phyloP scores from a whole-genome alignment of 768 basidiomycete species.

The Boletus bicolor region DNA sequence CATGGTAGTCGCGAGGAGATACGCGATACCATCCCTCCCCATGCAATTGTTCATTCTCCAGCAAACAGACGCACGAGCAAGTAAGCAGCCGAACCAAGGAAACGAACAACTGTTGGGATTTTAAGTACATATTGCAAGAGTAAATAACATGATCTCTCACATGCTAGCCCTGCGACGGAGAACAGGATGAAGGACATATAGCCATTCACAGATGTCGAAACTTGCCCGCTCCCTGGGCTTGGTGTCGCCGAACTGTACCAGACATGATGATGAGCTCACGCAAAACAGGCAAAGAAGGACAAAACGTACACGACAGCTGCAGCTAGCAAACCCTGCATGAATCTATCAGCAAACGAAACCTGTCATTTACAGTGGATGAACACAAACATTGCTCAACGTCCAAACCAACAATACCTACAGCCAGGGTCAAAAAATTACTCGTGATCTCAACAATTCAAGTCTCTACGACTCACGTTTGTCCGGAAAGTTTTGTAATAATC shows the following conservation, averaged over 20 bases:
- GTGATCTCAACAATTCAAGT: not conserved
- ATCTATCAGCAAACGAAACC: conserved; percentile 11
- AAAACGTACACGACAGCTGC: conserved; percentile 70
- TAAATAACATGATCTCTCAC: conserved; percentile 46
- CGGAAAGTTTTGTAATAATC: conserved; percentile 88
- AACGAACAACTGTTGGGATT: conserved; percentile 64
- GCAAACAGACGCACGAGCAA: conserved; percentile 85
- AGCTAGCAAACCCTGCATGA: conserved; percentile 58
- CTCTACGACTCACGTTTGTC: conserved; percentile 60
- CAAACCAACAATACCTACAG: conserved; percentile 74
- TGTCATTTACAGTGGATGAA: conserved; percentile 22
- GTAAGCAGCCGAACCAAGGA: conserved; percentile 77
- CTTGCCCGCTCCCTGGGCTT: conserved; percentile 48
- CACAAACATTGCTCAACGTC: conserved; percentile 76
- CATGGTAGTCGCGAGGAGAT: too few species aligned
- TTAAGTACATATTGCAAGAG: not conserved
- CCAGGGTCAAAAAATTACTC: conserved; percentile 9
- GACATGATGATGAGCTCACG: not conserved
- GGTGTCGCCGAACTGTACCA: conserved; percentile 35
- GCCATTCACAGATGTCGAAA: conserved; percentile 61
- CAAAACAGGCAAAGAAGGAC: not conserved
- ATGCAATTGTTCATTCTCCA: conserved; percentile 56
- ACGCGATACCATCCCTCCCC: not conserved
- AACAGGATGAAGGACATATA: conserved; percentile 90
- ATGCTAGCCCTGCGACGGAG: conserved; percentile 82